These are phyloP conservation scores for Heracleum sosnowskyi DNA, from an alignment of 129 eudicot genomes.

Conservation along the genomic window DNA sequence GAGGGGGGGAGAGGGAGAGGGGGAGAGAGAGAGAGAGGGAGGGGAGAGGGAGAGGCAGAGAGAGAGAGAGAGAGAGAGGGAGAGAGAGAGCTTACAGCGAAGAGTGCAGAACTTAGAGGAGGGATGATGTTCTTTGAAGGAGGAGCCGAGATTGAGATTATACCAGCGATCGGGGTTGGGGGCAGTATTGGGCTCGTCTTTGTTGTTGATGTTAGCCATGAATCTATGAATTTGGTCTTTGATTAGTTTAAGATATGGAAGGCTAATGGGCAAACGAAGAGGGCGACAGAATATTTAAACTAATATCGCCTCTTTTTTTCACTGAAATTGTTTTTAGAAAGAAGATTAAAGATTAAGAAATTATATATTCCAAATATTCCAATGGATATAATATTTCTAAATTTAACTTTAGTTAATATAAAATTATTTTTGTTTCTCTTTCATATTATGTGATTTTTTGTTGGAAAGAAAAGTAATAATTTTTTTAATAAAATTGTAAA, in stretches of 20 bases:
- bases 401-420: no score
- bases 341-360: no score
- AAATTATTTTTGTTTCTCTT: no score
- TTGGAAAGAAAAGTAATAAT: no score
- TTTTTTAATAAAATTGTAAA: no score
- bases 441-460: no score
- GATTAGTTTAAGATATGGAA: not conserved
- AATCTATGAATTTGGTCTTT: not conserved
- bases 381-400: no score
- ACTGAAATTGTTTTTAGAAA: no score
- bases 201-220: conserved; percentile 52
- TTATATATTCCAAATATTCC: no score
- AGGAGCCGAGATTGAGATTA: conserved; percentile 79
- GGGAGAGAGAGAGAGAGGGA: not conserved
- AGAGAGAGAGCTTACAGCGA: conserved; percentile 52
- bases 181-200: conserved; percentile 66
- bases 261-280: not conserved
- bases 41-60: not conserved
- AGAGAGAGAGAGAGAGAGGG: not conserved
- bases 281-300: not conserved
- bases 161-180: conserved; percentile 94
- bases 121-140: conserved; percentile 75
- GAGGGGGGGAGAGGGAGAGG: not conserved
- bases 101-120: conserved; percentile 94
- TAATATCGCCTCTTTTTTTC: no score